phyloP scores from a whole-genome alignment of 2,329 filamentous ascomycete genomes.

The Ophiostoma pallidulum region DNA sequence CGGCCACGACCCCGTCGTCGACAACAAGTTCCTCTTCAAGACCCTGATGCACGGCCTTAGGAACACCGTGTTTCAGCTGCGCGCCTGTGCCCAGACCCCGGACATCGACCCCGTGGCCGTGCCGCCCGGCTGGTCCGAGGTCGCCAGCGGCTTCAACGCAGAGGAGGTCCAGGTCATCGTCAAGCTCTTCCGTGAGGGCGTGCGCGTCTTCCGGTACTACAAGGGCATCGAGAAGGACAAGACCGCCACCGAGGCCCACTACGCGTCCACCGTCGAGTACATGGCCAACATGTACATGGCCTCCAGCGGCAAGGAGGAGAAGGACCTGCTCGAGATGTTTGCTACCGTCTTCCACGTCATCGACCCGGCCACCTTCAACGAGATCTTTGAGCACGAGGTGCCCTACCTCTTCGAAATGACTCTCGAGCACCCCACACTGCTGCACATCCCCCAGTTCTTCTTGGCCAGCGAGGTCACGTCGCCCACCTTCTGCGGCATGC shows the following conservation, averaged over 20 bases:
- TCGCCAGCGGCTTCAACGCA: constrained; percentile 91
- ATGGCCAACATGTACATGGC: constrained; percentile 94
- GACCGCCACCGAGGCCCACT: constrained; percentile 58
- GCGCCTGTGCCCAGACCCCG: constrained; percentile 71
- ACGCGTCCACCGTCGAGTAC: constrained; percentile 77
- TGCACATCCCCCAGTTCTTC: constrained; percentile 97
- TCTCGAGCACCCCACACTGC: constrained; percentile 86
- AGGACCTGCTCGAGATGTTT: constrained; percentile 93
- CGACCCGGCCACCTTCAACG: constrained; percentile 94
- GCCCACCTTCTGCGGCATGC: constrained; percentile 95
- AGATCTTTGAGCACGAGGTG: constrained; percentile 96
- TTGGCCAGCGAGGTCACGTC: constrained; percentile 97
- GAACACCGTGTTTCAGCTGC: constrained; percentile 90
- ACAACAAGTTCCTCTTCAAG: constrained; percentile 97
- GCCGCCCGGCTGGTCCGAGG: constrained; percentile 86
- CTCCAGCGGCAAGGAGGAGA: constrained; percentile 90
- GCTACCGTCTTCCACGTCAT: constrained; percentile 98
- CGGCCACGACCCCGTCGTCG: constrained; percentile 78
- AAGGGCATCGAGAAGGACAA: constrained; percentile 65
- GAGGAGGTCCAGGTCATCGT: constrained; percentile 95
- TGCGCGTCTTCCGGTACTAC: constrained; percentile 94
- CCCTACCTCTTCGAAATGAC: constrained; percentile 95
- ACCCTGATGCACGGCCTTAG: constrained; percentile 94
- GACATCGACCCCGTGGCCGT: constrained; percentile 68
- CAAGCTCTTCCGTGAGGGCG: constrained; percentile 94